Conservation (phyloP, 1,284 basidiomycete species). For the Puccinia polysora region DNA sequence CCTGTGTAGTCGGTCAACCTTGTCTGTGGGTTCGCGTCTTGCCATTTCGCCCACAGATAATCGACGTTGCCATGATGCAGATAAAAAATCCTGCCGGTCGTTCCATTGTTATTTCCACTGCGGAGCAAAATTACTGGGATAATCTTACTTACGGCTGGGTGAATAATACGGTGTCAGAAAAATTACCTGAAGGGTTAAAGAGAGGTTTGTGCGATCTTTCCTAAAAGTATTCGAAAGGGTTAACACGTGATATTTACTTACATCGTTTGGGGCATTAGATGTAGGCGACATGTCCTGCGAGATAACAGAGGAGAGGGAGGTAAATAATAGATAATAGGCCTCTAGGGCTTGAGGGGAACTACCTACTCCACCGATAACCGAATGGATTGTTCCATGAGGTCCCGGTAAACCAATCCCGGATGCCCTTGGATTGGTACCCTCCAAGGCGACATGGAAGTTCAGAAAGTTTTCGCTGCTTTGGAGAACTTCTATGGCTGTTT, state of each 20-base stretch:
- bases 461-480: conserved; percentile 27
- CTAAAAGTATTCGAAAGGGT: too few relatives aligned
- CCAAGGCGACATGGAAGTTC: conserved; percentile 34
- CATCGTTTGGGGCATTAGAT: conserved; percentile 37
- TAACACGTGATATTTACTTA: background rate
- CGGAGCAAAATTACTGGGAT: background rate
- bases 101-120: background rate
- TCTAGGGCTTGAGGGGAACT: too few relatives aligned
- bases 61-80: conserved; percentile 35
- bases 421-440: conserved; percentile 27
- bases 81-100: conserved; percentile 24
- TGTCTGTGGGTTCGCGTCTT: conserved; percentile 9
- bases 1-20: conserved; percentile 13
- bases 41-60: conserved; percentile 32
- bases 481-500: conserved; percentile 13
- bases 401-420: conserved; percentile 10
- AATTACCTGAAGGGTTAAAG: too few relatives aligned
- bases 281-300: conserved; percentile 38
- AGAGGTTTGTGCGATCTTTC: too few relatives aligned
- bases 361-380: conserved; percentile 38
- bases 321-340: background rate
- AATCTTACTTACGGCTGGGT: conserved; percentile 25
- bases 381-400: conserved; percentile 38
- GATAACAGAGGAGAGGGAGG: background rate
- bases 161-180: too few relatives aligned